These are phyloP conservation scores for Dryadomyces sulphureus DNA, from an alignment of 2,329 filamentous ascomycete genomes.

Conservation along the genomic window DNA sequence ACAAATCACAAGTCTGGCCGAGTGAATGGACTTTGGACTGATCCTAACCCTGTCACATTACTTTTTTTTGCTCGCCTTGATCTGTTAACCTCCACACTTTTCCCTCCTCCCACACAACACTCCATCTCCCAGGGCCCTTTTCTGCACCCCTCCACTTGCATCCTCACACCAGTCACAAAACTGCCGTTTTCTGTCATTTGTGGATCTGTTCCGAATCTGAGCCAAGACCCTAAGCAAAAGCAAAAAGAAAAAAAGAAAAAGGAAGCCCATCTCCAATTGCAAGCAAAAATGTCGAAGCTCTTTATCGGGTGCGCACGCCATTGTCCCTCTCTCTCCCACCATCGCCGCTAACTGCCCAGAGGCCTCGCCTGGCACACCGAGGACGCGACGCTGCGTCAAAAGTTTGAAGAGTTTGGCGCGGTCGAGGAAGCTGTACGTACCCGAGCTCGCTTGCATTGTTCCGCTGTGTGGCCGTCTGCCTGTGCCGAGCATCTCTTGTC, in stretches of 20 bases:
- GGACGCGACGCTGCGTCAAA: constrained; percentile 69
- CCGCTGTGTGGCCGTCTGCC: neutral
- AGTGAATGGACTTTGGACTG: neutral
- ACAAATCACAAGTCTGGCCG: neutral
- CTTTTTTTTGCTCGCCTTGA: neutral
- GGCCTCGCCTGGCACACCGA: constrained; percentile 98
- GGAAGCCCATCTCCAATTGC: neutral
- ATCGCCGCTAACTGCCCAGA: constrained; percentile 28
- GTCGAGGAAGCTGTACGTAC: constrained; percentile 88
- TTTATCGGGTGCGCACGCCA: constrained; percentile 69
- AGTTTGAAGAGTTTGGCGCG: constrained; percentile 81
- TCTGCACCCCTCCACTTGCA: neutral
- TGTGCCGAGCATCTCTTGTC: neutral
- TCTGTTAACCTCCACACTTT: neutral
- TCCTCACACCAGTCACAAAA: neutral
- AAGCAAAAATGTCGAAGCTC: constrained; percentile 65
- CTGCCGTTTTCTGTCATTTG: neutral
- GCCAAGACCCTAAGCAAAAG: neutral
- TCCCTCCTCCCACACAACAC: neutral
- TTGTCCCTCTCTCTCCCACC: neutral
- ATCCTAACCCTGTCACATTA: neutral
- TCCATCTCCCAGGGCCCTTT: neutral
- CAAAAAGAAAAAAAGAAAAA: too few relatives aligned
- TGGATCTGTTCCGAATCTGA: neutral
- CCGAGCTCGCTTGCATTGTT: neutral